Evolutionary conservation across 2,329 filamentous ascomycete genomes (phyloP), one percentile per base, ranked within the genome.

Genomic region (Sarocladium kiliense): DNA sequence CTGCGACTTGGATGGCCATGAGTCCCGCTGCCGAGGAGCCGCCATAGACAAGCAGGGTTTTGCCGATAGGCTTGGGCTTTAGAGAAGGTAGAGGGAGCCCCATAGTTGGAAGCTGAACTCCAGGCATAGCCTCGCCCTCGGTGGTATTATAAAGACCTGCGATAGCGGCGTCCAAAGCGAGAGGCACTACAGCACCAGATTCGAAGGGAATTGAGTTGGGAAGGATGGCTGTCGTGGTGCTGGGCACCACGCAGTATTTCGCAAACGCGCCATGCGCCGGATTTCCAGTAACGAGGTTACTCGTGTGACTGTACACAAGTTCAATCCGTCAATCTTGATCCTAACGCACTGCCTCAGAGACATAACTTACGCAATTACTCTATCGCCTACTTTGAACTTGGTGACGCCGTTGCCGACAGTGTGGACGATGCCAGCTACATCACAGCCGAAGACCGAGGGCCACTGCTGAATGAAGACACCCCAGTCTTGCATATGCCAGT

Each of bases 391-490:
- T 49, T 63, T 63, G 59, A 65, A 66, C 21, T 45, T n/a, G 3
- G 34, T 54, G 2, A 58, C 59, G 5, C 57, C 41, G 2, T 59
- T 25, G 32, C 66, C 65, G n/a, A 67, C 61, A 32, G 64, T 57
- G 42, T 62, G 37, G 3, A 69, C 64, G n/a, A 63, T 59, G 16
- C 67, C 67, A 26, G 67, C 67, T 4, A 65, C 61, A 54, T 70
- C 68, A 49, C 62, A 64, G 27, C 68, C 67, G 16, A 66, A 58
- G 30, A 66, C 58, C 26, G 60, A 55, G 7, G 65, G 65, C 58
- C 60, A 67, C 53, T 64, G 64, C 59, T 71, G 58, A 12, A 72
- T 54, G 41, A 74, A 66, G 27, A 72, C 61, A 23, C 67, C 70
- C 2, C 26, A 32, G 14, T 68, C 63, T 41, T 63, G 63, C 58